Percentiles rank a stretch among this genome's conserved stretches.
These are phyloP conservation scores for Alternaria infectoria DNA, from an alignment of 2,329 filamentous ascomycete genomes.

Conservation along the genomic window DNA sequence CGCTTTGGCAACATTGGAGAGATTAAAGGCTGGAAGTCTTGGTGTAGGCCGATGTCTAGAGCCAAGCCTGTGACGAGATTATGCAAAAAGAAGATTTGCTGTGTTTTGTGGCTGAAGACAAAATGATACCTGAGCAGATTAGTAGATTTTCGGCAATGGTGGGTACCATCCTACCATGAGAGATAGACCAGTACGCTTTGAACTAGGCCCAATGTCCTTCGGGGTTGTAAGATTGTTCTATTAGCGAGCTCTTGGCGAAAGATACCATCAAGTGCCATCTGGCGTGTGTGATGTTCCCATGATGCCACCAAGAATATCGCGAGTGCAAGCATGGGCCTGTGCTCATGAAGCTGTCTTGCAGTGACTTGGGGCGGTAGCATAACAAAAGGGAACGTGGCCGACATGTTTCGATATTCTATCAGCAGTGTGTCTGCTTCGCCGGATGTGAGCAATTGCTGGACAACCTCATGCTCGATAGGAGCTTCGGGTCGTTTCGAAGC, in stretches of 20 bases:
- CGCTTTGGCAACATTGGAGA: conserved; percentile 13
- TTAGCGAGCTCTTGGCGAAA: conserved; percentile 41
- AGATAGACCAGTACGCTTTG: conserved; percentile 45
- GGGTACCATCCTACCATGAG: conserved; percentile 30
- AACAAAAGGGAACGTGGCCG: conserved; percentile 40
- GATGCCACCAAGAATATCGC: conserved; percentile 39
- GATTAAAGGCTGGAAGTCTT: conserved; percentile 22
- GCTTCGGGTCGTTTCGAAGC: conserved; percentile 25
- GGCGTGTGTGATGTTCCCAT: conserved; percentile 33
- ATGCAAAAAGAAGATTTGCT: conserved; percentile 42
- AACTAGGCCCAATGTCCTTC: conserved; percentile 35
- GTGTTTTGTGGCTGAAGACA: conserved; percentile 44
- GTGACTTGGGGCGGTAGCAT: conserved; percentile 23
- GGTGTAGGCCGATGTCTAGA: conserved; percentile 41
- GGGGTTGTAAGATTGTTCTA: conserved; percentile 40
- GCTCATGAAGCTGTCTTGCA: conserved; percentile 23
- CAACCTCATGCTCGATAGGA: conserved; percentile 26
- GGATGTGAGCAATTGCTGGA: conserved; percentile 26
- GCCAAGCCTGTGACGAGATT: conserved; percentile 40
- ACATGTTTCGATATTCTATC: conserved; percentile 37
- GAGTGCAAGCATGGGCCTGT: conserved; percentile 42
- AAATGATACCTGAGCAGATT: conserved; percentile 39
- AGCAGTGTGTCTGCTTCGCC: conserved; percentile 37
- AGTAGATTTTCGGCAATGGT: not conserved
- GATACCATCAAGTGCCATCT: conserved; percentile 33